Evolutionary conservation across 306 rosid genomes (phyloP), one percentile per base, ranked within the genome.

Genomic region (Castanea sativa): DNA sequence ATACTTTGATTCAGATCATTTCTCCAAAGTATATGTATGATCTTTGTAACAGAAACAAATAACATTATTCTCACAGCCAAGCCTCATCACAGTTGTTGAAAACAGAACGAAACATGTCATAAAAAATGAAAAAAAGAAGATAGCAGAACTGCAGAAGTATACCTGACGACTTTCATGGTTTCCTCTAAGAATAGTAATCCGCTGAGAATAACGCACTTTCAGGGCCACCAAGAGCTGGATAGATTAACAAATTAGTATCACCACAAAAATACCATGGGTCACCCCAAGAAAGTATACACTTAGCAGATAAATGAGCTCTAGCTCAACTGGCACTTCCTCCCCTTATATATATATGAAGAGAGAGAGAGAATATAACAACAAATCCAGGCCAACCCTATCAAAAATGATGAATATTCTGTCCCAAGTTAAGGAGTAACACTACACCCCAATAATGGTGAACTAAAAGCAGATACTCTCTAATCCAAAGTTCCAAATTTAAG

Each of bases 101-200:
- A 25, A 32, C 15, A 53, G 56, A 60, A 60, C 33, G 32, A 60
- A 33, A 68, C 30, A 78, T 6, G 49, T 64, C 69, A 80, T 25
- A 70, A 64, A 20, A 69, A 74, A 79, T 32, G 52, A 13, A 68
- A 65, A 25, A 58, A 78, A 57, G 76, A 65, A 32, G 30, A n/a
- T 55, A 51, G 11, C 76, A 79, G 45, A 55, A 79, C 21, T 58
- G 56, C 33, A 76, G 86, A 80, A 23, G 25, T 77, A 79, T 82
- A 96, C 99, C 98, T 96, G 98, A 65, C 99, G 98, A 76, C 99
- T 96, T 84, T 96, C 99, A 77, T 96, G 99, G 85, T 96, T 96
- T 86, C 99, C 99, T 79, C 99, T 89, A 83, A 96, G 99, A 88
- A 96, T 96, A 69, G 99, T 93, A 72, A 96, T 93, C 21, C 99